Evolutionary conservation across 1,139 yeast genomes (phyloP).

Genomic region (Nematodospora anomalae): DNA sequence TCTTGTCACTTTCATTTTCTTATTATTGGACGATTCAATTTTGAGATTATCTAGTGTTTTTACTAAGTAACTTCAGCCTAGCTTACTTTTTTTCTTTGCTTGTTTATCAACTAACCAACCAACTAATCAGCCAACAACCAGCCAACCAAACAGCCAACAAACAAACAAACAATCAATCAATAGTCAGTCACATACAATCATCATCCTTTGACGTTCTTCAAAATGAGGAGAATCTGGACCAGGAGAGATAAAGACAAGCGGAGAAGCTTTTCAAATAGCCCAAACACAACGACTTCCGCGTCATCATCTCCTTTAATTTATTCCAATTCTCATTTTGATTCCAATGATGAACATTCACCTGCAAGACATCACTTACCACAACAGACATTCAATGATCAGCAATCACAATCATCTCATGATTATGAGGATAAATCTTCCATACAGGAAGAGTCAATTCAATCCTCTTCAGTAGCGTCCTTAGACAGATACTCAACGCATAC

Average conservation of each 20-base stretch:
- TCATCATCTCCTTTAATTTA: slow-evolving; percentile 1
- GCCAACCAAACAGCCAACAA: too few relatives aligned
- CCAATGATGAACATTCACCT: background rate
- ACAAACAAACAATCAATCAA: too few relatives aligned
- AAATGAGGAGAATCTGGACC: slow-evolving; percentile 24
- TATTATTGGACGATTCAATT: too few relatives aligned
- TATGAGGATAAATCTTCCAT: slow-evolving; percentile 8
- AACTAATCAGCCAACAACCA: too few relatives aligned
- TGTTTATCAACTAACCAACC: too few relatives aligned
- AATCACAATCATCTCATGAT: background rate
- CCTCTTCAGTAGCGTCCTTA: background rate
- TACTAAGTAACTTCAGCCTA: too few relatives aligned
- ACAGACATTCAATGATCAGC: background rate
- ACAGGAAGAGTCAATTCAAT: slow-evolving; percentile 6
- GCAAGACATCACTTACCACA: background rate
- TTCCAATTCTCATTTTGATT: slow-evolving; percentile 3
- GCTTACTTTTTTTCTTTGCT: too few relatives aligned
- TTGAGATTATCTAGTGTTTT: too few relatives aligned
- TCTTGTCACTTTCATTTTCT: too few relatives aligned
- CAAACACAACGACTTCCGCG: background rate
- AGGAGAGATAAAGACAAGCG: slow-evolving; percentile 20
- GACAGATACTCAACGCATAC: slow-evolving; percentile 1
- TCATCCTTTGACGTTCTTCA: background rate
- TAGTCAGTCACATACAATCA: too few relatives aligned
- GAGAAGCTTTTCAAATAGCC: slow-evolving; percentile 11